These are phyloP conservation scores for Chenopodium quinoa DNA, from an alignment of 148 eudicot species.

Conservation along the genomic window DNA sequence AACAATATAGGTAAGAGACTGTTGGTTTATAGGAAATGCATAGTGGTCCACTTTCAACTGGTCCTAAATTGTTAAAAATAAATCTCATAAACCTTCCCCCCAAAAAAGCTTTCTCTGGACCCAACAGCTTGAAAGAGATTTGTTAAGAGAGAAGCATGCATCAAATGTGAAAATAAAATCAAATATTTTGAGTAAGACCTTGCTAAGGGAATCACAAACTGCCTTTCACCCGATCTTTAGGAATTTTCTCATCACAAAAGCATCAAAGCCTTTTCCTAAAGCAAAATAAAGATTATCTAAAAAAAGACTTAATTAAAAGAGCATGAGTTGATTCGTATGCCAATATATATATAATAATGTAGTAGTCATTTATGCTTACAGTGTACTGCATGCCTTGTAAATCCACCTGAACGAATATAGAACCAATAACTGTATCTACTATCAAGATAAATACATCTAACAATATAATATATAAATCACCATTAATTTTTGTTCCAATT, in stretches of 20 bases:
- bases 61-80: constrained; percentile 3
- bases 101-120: constrained; percentile 18
- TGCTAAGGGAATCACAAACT: constrained; percentile 27
- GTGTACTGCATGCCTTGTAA: neutral
- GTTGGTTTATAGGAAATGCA: constrained; percentile 18
- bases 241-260: constrained; percentile 29
- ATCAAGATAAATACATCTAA: neutral
- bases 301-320: neutral
- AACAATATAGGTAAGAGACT: constrained; percentile 13
- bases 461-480: too few relatives aligned
- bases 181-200: constrained; percentile 12
- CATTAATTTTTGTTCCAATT: too few relatives aligned
- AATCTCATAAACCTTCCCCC: constrained; percentile 17
- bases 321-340: constrained; percentile 8
- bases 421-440: neutral
- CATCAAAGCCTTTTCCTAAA: constrained; percentile 33
- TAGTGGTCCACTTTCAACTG: constrained; percentile 26
- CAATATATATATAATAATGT: neutral
- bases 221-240: constrained; percentile 27
- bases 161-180: constrained; percentile 11
- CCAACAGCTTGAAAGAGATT: constrained; percentile 18
- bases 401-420: neutral
- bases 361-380: constrained; percentile 2
- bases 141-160: constrained; percentile 23
- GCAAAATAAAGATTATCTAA: constrained; percentile 21